These are phyloP conservation scores for Mycena galericulata DNA, from an alignment of 768 basidiomycete genomes.

Conservation along the genomic window DNA sequence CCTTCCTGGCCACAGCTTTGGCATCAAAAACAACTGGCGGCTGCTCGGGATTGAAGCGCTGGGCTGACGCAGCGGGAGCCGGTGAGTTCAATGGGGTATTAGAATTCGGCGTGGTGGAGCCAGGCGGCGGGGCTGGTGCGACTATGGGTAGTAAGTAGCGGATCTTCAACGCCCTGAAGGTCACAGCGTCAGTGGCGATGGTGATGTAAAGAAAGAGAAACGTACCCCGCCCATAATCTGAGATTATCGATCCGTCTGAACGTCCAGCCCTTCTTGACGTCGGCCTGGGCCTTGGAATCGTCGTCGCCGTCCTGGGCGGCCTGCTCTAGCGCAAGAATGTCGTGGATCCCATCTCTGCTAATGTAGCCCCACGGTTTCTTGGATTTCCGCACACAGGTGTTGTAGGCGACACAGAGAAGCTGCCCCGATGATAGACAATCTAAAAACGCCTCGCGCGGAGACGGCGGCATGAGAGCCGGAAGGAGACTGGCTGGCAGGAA, in stretches of 20 bases:
- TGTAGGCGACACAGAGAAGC: conserved; percentile 84
- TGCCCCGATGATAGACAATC: conserved; percentile 79
- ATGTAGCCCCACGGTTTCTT: conserved; percentile 92
- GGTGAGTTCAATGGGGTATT: conserved; percentile 46
- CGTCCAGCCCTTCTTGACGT: conserved; percentile 76
- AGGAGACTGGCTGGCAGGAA: conserved; percentile 73
- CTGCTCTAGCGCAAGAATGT: conserved; percentile 75
- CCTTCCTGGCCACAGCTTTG: conserved; percentile 75
- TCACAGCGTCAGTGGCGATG: conserved; percentile 4
- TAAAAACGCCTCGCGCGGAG: conserved; percentile 58
- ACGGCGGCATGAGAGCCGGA: conserved; percentile 45
- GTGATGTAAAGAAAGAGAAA: conserved; percentile 33
- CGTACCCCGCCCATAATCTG: conserved; percentile 86
- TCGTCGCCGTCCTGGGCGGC: conserved; percentile 49
- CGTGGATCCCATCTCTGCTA: conserved; percentile 80
- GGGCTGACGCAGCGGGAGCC: conserved; percentile 41
- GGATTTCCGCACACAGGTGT: conserved; percentile 82
- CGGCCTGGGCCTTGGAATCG: conserved; percentile 51
- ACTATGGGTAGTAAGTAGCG: conserved; percentile 83
- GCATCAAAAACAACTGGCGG: conserved; percentile 77
- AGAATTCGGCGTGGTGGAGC: conserved; percentile 32
- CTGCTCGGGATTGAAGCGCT: conserved; percentile 54
- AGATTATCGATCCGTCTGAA: conserved; percentile 90
- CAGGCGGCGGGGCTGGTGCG: conserved; percentile 58
- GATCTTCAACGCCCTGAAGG: conserved; percentile 78